Base-by-base conservation (phyloP, 1,284 basidiomycete genomes). In the Cystobasidium pallidum region DNA sequence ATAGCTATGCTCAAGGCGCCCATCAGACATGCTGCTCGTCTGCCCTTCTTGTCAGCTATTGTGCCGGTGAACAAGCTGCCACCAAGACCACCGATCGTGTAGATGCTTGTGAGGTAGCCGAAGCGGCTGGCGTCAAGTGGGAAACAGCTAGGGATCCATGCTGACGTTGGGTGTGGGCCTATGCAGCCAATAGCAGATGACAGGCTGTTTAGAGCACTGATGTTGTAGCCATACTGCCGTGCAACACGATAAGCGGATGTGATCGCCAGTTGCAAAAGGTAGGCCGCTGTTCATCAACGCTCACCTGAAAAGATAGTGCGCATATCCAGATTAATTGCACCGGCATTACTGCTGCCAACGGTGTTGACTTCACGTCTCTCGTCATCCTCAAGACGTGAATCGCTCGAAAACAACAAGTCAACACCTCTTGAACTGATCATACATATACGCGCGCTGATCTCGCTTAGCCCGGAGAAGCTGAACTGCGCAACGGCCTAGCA, bases 51-150 rank as follows among this genome's bases (percentile, higher is more conserved):
- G 15, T 75, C 72, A 17, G 78, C 73, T n/a, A 79, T 26, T 34
- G 52, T 52, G 0, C 78, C 78, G 11, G 80, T 74, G 11, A 59
- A 39, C 3, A 80, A 24, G 28, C 77, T 78, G 21, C 78, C 78
- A 1, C 78, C 54, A 2, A 82, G 75, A 15, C 82, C 82, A 3
- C 82, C 82, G 36, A 81, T 68, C 1, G 82, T 82, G 72, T 81
- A 82, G 17, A 79, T 78, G 21, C 80, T 75, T 0, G 80, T 81
- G 52, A 79, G 71, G 13, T 78, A 66, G 10, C 80, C 80, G 58
- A 79, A 80, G 24, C 66, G 68, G 15, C 11, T 51, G 7, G 34
- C 58, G n/a, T 28, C 45, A 57, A 70, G 61, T 0, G 26, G 13
- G 41, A 70, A 70, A 41, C 67, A 70, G 24, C 15, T 39, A 28